Evolutionary conservation across 1,284 basidiomycete genomes (phyloP).

Genomic region (Ceratobasidium theobromae): DNA sequence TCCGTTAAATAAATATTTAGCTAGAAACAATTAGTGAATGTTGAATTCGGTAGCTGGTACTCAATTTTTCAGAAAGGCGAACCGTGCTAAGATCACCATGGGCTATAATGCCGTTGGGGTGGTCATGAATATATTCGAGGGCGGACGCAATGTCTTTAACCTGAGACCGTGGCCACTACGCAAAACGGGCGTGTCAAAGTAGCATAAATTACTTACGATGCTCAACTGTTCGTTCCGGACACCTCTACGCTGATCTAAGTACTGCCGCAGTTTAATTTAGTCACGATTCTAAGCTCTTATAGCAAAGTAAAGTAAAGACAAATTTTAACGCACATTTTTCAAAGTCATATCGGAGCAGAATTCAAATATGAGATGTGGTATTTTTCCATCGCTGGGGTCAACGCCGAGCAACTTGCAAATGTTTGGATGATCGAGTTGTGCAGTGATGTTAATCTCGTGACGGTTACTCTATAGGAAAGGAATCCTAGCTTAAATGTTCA

Average conservation of each 20-base stretch:
- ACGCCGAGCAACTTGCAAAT: constrained; percentile 14
- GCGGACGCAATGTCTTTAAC: constrained; percentile 12
- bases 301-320: no score
- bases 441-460: constrained; percentile 6
- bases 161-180: neutral
- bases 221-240: no score
- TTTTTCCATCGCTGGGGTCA: neutral
- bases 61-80: neutral
- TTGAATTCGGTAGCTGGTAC: no score
- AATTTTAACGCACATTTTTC: neutral
- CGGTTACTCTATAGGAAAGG: neutral
- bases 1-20: neutral
- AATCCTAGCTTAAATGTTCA: neutral
- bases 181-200: no score
- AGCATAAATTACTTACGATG: no score
- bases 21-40: neutral
- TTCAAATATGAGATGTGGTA: constrained; percentile 18
- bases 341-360: neutral
- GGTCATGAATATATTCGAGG: constrained; percentile 8
- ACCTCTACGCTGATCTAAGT: neutral
- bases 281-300: no score
- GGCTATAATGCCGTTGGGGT: constrained; percentile 11
- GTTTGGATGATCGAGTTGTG: constrained; percentile 16
- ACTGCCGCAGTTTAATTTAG: no score
- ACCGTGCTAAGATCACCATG: constrained; percentile 1